Percentiles rank a stretch among this genome's conserved stretches.
phyloP scores from a whole-genome alignment of 1,284 basidiomycete species.

The Cutaneotrichosporon spelunceum region DNA sequence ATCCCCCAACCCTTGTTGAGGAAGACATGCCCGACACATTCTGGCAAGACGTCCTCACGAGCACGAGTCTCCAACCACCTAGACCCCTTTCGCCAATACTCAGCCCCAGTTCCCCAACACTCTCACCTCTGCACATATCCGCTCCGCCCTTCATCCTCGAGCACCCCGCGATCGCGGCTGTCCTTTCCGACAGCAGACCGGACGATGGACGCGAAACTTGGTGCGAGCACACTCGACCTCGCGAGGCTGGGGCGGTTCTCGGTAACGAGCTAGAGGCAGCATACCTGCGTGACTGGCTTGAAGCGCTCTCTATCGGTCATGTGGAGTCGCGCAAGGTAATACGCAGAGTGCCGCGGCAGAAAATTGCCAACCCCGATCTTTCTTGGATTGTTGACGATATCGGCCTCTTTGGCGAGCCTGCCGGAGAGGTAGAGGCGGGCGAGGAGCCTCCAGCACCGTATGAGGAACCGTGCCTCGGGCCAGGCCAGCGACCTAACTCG shows the following conservation, averaged over 20 bases:
- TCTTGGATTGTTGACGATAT: constrained; percentile 52
- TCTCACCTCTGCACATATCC: background rate
- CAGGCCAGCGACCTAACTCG: constrained; percentile 24
- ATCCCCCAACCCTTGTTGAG: background rate
- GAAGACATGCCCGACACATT: background rate
- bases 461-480: constrained; percentile 27
- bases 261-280: constrained; percentile 72
- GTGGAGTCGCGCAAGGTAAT: constrained; percentile 42
- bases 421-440: constrained; percentile 32
- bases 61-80: no score
- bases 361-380: constrained; percentile 23
- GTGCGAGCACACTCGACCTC: constrained; percentile 75
- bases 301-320: constrained; percentile 61
- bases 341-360: constrained; percentile 27
- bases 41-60: constrained; percentile 1
- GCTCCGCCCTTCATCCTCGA: constrained; percentile 21
- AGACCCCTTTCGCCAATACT: no score
- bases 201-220: constrained; percentile 58
- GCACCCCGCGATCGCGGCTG: constrained; percentile 36
- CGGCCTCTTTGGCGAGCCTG: constrained; percentile 36
- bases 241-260: constrained; percentile 67
- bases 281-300: constrained; percentile 80
- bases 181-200: constrained; percentile 12
- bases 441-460: constrained; percentile 28
- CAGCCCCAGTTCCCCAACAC: background rate